A percentile compares a stretch with the other conserved stretches of the same genome.
Evolutionary conservation across 345 rosid genomes (phyloP).

Genomic region (Gossypium arboreum): DNA sequence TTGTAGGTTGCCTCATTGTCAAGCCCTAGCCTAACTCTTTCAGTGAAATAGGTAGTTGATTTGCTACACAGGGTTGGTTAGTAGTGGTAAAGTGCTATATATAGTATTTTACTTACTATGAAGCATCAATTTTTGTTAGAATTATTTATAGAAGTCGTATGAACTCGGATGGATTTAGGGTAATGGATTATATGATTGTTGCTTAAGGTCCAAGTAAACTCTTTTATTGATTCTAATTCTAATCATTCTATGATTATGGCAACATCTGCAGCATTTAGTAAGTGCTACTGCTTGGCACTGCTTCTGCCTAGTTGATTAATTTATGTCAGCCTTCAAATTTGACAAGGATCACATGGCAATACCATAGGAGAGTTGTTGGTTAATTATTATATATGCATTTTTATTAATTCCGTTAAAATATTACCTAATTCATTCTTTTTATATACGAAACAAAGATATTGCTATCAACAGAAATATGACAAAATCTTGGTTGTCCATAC

Average conservation of each 20-base stretch:
- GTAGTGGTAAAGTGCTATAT: not conserved
- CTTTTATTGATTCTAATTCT: too few species aligned
- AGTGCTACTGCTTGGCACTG: too few species aligned
- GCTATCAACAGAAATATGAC: too few species aligned
- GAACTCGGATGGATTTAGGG: not conserved
- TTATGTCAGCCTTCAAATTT: too few species aligned
- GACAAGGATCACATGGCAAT: not conserved
- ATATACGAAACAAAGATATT: not conserved
- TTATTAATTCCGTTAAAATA: not conserved
- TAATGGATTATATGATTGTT: not conserved
- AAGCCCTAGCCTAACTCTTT: slow-evolving; percentile 48
- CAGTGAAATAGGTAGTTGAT: not conserved
- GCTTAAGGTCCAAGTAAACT: not conserved
- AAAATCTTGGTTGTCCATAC: too few species aligned
- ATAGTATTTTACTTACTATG: not conserved
- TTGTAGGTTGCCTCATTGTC: slow-evolving; percentile 42
- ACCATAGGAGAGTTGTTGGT: not conserved
- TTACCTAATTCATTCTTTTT: not conserved
- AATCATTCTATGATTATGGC: too few species aligned
- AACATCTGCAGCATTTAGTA: too few species aligned
- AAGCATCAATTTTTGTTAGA: not conserved
- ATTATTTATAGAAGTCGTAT: too few species aligned
- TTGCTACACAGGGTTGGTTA: not conserved
- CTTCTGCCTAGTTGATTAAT: too few species aligned
- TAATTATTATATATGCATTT: not conserved